These are phyloP conservation scores for Paecilomyces niveus DNA, from an alignment of 2,329 filamentous ascomycete species.

Conservation along the genomic window DNA sequence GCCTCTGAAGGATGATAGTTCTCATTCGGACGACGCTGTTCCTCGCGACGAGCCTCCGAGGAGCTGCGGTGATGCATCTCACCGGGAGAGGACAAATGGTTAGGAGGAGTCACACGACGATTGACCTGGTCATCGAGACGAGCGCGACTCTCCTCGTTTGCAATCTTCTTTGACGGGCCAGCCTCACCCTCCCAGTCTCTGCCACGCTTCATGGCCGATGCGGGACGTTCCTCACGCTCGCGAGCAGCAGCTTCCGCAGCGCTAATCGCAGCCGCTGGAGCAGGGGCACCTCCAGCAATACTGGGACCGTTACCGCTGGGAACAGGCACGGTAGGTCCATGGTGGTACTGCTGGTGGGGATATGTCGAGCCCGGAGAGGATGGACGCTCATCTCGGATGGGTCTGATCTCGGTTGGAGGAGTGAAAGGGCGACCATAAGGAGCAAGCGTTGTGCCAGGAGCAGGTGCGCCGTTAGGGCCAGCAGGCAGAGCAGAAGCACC, in stretches of 20 bases:
- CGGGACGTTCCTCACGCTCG: constrained; percentile 64
- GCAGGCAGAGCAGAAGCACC: constrained; percentile 40
- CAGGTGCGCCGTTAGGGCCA: constrained; percentile 49
- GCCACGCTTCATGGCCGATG: constrained; percentile 73
- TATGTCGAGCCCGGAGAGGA: constrained; percentile 88
- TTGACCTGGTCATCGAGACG: constrained; percentile 78
- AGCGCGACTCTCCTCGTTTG: constrained; percentile 79
- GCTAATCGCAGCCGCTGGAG: constrained; percentile 58
- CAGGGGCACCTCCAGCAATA: constrained; percentile 62
- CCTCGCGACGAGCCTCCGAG: constrained; percentile 60
- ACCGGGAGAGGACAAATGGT: constrained; percentile 55
- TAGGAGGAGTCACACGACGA: constrained; percentile 59
- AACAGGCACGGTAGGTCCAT: constrained; percentile 58
- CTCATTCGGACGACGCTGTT: constrained; percentile 66
- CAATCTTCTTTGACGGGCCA: constrained; percentile 65
- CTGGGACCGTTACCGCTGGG: constrained; percentile 35
- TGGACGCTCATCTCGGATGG: constrained; percentile 74
- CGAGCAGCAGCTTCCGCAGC: constrained; percentile 63
- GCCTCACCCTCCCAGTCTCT: constrained; percentile 90
- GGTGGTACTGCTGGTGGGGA: constrained; percentile 71
- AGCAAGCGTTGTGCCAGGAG: constrained; percentile 53
- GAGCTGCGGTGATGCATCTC: constrained; percentile 70
- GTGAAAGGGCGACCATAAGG: constrained; percentile 69
- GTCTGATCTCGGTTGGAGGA: constrained; percentile 75
- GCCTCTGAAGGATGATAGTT: constrained; percentile 89